Base-by-base conservation (phyloP, 2,329 filamentous ascomycete genomes). In the Cladosporium phlei region DNA sequence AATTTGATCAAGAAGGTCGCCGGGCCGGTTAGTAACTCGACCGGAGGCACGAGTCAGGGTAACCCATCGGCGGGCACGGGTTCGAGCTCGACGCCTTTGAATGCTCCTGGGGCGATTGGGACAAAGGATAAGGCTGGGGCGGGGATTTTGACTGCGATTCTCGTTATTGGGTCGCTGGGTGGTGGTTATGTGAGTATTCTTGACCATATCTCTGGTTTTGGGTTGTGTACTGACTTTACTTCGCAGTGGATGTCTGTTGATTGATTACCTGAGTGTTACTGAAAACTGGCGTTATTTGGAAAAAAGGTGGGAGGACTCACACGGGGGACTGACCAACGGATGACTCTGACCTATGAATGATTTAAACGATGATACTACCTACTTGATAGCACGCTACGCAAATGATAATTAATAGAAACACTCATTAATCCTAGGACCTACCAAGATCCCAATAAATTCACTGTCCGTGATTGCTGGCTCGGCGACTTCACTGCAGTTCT, bases 71-170 rank as follows among this genome's bases (percentile, higher is more conserved):
- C 69, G 14, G 69, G 69, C 44, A 60, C 66, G 8, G 62, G 62
- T 44, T 56, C 63, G 7, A 59, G 61, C 34, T 51, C 33, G 49
- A 32, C 27, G 8, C 25, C 22, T 11, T 42, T 47, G 7, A 38
- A 55, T 16, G 52, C 61, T 6, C 54, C 53, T 25, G 55, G 46
- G 12, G 55, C 38, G 6, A 70, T 81, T 27, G 78, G 76, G 2
- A 70, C 70, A 1, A 80, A 74, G 6, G 84, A 88, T 58, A 78
- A 71, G 51, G 83, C 77, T 4, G 86, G 84, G 9, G 85, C 84
- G 28, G 78, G 78, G 9, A 76, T 88, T 50, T 52, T 80, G 40
- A 90, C 85, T 1, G 64, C 78, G 5, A 63, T 83, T 3, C 61
- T 87, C 1, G 58, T 74, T 19, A 19, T 40, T 11, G 29, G 25